A percentile compares a stretch with the other conserved stretches of the same genome.
Evolutionary conservation across 192 early-diverging fungal genomes (phyloP).

Genomic region (Rhizophagus sp.): DNA sequence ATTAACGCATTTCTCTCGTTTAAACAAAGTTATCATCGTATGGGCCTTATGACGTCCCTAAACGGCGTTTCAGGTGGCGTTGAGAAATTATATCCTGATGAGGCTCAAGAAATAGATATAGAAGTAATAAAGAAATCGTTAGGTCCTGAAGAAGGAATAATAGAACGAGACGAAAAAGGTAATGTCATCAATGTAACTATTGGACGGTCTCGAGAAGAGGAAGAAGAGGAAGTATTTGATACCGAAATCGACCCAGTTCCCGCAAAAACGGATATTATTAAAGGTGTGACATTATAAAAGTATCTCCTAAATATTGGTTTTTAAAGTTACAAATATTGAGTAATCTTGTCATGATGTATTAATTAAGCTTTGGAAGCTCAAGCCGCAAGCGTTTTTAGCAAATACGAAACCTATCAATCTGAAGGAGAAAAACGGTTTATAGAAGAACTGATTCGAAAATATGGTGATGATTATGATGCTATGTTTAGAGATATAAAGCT

Average conservation of each 20-base stretch:
- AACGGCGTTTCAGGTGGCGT: conserved; percentile 67
- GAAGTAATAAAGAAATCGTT: conserved; percentile 58
- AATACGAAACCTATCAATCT: conserved; percentile 52
- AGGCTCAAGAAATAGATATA: conserved; percentile 51
- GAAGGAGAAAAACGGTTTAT: conserved; percentile 59
- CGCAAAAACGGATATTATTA: conserved; percentile 61
- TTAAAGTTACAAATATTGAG: background rate
- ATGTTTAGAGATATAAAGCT: conserved; percentile 79
- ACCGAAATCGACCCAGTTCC: conserved; percentile 45
- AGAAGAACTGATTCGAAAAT: conserved; percentile 63
- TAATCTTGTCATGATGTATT: background rate
- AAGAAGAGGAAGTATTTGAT: conserved; percentile 48
- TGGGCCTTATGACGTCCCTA: conserved; percentile 66
- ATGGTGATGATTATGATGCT: conserved; percentile 71
- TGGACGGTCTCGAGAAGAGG: conserved; percentile 53
- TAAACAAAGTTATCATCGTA: conserved; percentile 56
- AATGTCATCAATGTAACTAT: conserved; percentile 71
- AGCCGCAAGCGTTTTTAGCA: conserved; percentile 44
- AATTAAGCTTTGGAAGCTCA: conserved; percentile 54
- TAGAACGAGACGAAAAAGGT: conserved; percentile 77
- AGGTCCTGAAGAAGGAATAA: conserved; percentile 71
- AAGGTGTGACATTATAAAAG: conserved; percentile 21
- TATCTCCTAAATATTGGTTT: too few relatives aligned
- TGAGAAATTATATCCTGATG: conserved; percentile 38
- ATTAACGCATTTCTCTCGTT: background rate